phyloP scores from a whole-genome alignment of 148 eudicot genomes.

The Cornus suecica region DNA sequence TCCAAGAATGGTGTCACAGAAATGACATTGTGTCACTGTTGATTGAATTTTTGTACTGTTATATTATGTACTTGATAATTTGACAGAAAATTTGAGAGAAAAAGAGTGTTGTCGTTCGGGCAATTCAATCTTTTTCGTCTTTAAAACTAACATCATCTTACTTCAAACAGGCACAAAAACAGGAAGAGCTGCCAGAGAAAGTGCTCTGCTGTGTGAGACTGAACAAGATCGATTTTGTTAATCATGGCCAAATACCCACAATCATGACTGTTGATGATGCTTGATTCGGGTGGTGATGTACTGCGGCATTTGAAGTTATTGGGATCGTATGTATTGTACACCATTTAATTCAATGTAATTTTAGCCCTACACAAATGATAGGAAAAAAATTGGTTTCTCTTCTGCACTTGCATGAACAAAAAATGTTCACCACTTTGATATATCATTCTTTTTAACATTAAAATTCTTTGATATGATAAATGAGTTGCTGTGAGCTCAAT shows the following conservation, averaged over 20 bases:
- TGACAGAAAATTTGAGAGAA: neutral
- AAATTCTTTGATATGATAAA: neutral
- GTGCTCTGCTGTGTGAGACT: conserved; percentile 62
- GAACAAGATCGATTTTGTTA: conserved; percentile 64
- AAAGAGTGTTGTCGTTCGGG: too few species aligned
- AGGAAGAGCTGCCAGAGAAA: conserved; percentile 71
- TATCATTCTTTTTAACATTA: neutral
- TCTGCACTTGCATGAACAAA: neutral
- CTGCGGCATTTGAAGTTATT: too few species aligned
- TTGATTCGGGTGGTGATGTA: conserved; percentile 10
- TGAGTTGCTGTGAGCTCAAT: neutral
- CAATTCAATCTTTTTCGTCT: neutral
- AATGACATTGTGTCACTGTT: too few species aligned
- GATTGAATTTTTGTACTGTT: too few species aligned
- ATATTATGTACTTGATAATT: too few species aligned
- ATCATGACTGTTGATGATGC: conserved; percentile 33
- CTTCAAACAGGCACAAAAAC: conserved; percentile 66
- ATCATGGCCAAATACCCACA: conserved; percentile 70
- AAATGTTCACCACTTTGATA: neutral
- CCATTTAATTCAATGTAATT: neutral
- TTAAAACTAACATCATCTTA: neutral
- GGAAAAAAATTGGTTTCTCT: too few species aligned
- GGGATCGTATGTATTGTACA: neutral
- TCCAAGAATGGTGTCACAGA: too few species aligned
- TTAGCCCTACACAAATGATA: neutral